Conservation (phyloP, 1,139 yeast species). For the Taphrina flavorubra region DNA sequence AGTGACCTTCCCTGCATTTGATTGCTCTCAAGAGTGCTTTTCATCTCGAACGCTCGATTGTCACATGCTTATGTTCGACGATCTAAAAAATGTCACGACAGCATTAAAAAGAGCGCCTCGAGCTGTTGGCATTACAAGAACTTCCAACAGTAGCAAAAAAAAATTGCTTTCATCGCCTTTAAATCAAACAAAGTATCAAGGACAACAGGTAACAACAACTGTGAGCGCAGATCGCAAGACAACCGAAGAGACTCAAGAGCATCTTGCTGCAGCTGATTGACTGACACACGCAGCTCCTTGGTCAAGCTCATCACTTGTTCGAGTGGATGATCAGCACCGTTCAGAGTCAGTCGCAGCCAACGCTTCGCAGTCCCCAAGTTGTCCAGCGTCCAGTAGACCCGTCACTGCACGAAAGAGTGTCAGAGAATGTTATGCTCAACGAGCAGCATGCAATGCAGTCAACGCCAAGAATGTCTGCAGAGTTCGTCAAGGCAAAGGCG, state of each 20-base stretch:
- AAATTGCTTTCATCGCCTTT: neutral
- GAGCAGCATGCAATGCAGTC: constrained; percentile 5
- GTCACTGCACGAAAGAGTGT: neutral
- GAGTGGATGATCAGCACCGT: constrained; percentile 15
- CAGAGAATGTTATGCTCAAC: neutral
- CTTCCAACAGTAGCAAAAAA: neutral
- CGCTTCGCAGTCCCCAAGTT: constrained; percentile 1
- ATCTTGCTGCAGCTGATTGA: neutral
- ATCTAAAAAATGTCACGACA: constrained; percentile 7
- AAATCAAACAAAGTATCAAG: neutral
- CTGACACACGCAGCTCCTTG: neutral
- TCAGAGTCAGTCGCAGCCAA: constrained; percentile 2
- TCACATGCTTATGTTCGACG: constrained; percentile 1
- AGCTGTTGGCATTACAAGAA: constrained; percentile 1
- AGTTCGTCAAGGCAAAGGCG: neutral
- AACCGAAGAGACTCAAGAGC: too few species aligned
- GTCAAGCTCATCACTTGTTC: constrained; percentile 1
- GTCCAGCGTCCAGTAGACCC: constrained; percentile 2
- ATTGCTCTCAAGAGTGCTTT: constrained; percentile 12
- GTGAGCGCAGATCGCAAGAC: too few species aligned
- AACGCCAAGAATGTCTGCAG: neutral
- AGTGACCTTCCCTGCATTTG: constrained; percentile 5
- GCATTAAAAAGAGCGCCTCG: constrained; percentile 13
- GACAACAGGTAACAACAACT: too few species aligned
- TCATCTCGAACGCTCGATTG: constrained; percentile 11